Evolutionary conservation across 78 protist species (phyloP).

Genomic region (Capsaspora owczarzaki): DNA sequence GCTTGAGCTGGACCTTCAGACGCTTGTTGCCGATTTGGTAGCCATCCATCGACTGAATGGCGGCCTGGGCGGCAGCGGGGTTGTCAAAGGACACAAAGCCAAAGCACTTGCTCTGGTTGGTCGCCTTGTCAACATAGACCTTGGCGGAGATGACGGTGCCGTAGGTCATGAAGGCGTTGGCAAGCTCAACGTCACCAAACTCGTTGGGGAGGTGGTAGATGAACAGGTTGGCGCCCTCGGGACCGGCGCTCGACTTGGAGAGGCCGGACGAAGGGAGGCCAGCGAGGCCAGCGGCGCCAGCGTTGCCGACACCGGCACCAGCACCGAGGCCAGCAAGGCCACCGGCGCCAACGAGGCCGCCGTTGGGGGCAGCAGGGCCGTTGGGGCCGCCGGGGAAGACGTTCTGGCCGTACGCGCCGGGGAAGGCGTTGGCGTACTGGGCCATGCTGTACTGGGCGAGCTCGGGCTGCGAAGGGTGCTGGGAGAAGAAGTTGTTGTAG

Average conservation of each 20-base stretch:
- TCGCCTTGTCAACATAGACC: slow-evolving; percentile 58
- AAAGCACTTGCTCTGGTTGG: slow-evolving; percentile 66
- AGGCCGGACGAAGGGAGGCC: neutral
- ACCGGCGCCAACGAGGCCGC: too few species aligned
- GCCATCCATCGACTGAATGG: slow-evolving; percentile 63
- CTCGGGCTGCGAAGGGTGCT: neutral
- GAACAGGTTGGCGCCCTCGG: slow-evolving; percentile 63
- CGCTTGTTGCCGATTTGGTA: slow-evolving; percentile 52
- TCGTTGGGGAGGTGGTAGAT: slow-evolving; percentile 64
- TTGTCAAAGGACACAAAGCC: slow-evolving; percentile 69
- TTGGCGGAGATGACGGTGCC: slow-evolving; percentile 61
- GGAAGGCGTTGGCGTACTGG: neutral
- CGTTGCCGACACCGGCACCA: too few species aligned
- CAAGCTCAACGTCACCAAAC: slow-evolving; percentile 46
- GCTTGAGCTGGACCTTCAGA: slow-evolving; percentile 67
- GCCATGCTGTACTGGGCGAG: neutral
- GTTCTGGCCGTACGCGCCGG: neutral
- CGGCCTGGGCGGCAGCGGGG: slow-evolving; percentile 51
- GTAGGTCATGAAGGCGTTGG: slow-evolving; percentile 42
- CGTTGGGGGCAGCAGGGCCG: neutral
- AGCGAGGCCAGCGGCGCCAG: neutral
- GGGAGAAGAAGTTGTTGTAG: neutral
- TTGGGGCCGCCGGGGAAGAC: neutral
- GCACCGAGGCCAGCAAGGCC: too few species aligned
- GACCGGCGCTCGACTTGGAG: slow-evolving; percentile 39